Base-by-base conservation (phyloP, 345 rosid species). In the Corchorus olitorius region DNA sequence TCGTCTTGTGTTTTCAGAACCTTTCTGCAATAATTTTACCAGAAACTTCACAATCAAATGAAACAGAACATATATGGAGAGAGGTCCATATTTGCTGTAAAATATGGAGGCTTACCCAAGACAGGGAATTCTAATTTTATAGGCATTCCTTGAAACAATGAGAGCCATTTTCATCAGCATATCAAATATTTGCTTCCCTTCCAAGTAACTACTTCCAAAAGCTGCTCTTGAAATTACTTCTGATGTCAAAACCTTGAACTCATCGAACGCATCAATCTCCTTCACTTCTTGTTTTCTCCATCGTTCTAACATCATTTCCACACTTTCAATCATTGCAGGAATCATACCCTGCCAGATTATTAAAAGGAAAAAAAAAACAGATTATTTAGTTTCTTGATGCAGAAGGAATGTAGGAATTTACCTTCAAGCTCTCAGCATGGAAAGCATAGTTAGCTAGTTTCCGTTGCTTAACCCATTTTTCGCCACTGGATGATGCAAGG, bases 371-470 rank as follows among this genome's bases (percentile, higher is more conserved):
- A 9, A n/a, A 55, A 2, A 6, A 19, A n/a, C n/a, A 10, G n/a
- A 55, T 22, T n/a, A 2, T 55, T 55, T 46, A 46, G 50, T 55
- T 55, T 55, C 27, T 55, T 55, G 8, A n/a, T 55, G 60, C n/a
- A n/a, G 5, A 55, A 55, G 4, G 8, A 55, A 1, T 7, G 50
- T 84, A 58, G 68, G 75, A 7, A 55, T n/a, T 55, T 78, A 83
- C 87, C 62, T 77, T 84, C 76, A 86, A 77, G 79, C 78, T 49
- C 52, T 88, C 84, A 6, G 81, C 78, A 77, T 81, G 86, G 75
- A 88, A 88, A 61, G 84, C 86, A 13, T 79, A 72, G 67, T 80
- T 84, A 37, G 88, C 86, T 17, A 86, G 73, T 75, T 83, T 86
- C 22, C 86, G 85, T 17, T 67, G 66, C 75, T 74, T 86, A 0